These are phyloP conservation scores for Trichoderma semiorbis DNA, from an alignment of 2,329 filamentous ascomycete genomes.

Conservation along the genomic window DNA sequence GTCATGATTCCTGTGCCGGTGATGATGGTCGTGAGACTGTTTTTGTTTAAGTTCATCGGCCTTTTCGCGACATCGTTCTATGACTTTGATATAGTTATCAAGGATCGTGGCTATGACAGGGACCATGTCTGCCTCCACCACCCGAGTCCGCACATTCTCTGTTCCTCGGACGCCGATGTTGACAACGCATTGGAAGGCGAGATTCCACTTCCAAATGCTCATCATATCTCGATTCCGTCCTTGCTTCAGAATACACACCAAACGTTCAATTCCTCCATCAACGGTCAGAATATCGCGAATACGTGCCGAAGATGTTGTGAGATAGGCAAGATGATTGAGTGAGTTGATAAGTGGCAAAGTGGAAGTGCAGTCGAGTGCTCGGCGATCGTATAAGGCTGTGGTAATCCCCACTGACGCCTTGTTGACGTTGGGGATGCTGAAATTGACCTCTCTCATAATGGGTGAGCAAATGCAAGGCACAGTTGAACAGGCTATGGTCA, in stretches of 20 bases:
- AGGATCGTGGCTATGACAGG: conserved; percentile 97
- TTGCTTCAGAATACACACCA: conserved; percentile 97
- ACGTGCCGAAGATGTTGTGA: conserved; percentile 94
- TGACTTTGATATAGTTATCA: conserved; percentile 96
- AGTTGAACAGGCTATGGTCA: not conserved
- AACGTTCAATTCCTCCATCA: conserved; percentile 93
- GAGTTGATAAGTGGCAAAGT: conserved; percentile 98
- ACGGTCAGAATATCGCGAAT: conserved; percentile 97
- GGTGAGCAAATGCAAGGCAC: conserved; percentile 20
- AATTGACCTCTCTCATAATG: conserved; percentile 99
- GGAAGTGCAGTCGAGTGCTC: conserved; percentile 96
- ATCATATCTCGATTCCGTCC: conserved; percentile 97
- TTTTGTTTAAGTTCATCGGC: conserved; percentile 79
- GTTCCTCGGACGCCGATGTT: conserved; percentile 97
- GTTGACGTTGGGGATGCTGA: conserved; percentile 98
- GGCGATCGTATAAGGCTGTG: conserved; percentile 93
- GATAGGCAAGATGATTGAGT: conserved; percentile 95
- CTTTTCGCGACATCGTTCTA: conserved; percentile 86
- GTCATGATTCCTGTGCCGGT: conserved; percentile 49
- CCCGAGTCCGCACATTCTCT: conserved; percentile 86
- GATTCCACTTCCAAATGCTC: conserved; percentile 99
- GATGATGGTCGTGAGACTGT: conserved; percentile 52
- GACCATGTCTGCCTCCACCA: conserved; percentile 98
- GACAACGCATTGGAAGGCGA: conserved; percentile 97
- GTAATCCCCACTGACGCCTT: conserved; percentile 99